Evolutionary conservation across 2,329 filamentous ascomycete genomes (phyloP), one percentile per base, ranked within the genome.

Genomic region (Graphilbum ipis-grandicollis): DNA sequence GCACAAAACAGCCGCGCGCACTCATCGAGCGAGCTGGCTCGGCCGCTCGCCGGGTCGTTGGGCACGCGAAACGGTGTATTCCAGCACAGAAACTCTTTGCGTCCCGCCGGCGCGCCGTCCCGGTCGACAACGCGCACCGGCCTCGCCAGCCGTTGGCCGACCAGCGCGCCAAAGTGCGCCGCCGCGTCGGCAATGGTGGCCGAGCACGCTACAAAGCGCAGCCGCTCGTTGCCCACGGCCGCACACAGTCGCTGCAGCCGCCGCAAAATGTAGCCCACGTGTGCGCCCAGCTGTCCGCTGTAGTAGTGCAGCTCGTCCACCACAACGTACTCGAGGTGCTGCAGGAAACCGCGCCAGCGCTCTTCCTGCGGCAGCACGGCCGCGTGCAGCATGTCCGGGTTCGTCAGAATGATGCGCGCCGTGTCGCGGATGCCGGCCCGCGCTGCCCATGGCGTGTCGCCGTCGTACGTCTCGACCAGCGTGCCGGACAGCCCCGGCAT

Each of bases 71-170:
- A 93, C 0, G 90, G 90, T 0, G 88, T 94, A 48, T 98, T 96
- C 90, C 90, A 98, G 55, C 86, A 96, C 7, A 98, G 52, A 40
- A 96, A 96, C 49, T 96, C 88, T 52, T 96, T 96, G 18, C 84
- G 68, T 0, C 88, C 84, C 6, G 84, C 84, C 0, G 90, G 90
- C 0, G 86, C 93, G 1, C 90, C 90, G 51, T 98, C 90, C 49
- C 81, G 86, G 50, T 94, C 85, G 1, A 88, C 79, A 32, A 96
- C 56, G 40, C 68, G 73, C 13, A 93, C 82, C 1, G 29, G 18
- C 8, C 5, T 3, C 3, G 5, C 31, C 12, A 10, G 4, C 8
- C 17, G 8, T 7, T 93, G 69, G 1, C 88, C 88, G 46, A 96
- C 94, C n/a, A 98, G 80, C 0, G 83, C 83, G 54, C 75, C 77